Evolutionary conservation across 129 eudicot genomes (phyloP).

Genomic region (Flaveria robusta): DNA sequence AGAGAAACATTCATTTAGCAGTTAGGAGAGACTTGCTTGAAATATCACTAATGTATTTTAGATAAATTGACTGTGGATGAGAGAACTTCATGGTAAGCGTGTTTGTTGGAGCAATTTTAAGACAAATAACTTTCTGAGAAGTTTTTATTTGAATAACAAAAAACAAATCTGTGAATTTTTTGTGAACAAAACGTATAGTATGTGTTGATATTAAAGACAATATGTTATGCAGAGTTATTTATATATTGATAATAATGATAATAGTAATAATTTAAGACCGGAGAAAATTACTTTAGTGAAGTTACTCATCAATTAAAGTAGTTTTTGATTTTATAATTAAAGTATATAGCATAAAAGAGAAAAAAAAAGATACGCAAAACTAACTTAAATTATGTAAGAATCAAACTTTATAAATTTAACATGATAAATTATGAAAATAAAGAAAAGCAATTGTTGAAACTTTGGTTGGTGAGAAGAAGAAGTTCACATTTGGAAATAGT

Average conservation of each 20-base stretch:
- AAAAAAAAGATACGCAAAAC: not conserved
- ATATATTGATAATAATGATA: not conserved
- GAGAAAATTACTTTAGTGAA: not conserved
- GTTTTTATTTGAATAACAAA: too few relatives aligned
- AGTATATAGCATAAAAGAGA: not conserved
- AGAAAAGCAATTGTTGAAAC: not conserved
- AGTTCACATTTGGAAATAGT: constrained; percentile 12
- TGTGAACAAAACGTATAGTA: too few relatives aligned
- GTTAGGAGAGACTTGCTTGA: too few relatives aligned
- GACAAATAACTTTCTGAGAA: too few relatives aligned
- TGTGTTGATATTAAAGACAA: too few relatives aligned
- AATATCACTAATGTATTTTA: too few relatives aligned
- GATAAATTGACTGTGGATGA: too few relatives aligned
- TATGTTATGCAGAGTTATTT: not conserved
- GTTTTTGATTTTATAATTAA: not conserved
- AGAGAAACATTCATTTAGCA: too few relatives aligned
- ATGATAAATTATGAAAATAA: not conserved
- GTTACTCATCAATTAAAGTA: too few relatives aligned
- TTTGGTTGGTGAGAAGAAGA: constrained; percentile 4
- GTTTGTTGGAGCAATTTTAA: too few relatives aligned
- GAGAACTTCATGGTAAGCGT: too few relatives aligned
- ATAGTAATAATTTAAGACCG: not conserved
- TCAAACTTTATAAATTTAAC: not conserved
- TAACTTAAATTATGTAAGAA: not conserved
- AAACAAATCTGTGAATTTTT: too few relatives aligned